phyloP scores from a whole-genome alignment of 768 basidiomycete genomes.

The Lanmaoa rubissima region DNA sequence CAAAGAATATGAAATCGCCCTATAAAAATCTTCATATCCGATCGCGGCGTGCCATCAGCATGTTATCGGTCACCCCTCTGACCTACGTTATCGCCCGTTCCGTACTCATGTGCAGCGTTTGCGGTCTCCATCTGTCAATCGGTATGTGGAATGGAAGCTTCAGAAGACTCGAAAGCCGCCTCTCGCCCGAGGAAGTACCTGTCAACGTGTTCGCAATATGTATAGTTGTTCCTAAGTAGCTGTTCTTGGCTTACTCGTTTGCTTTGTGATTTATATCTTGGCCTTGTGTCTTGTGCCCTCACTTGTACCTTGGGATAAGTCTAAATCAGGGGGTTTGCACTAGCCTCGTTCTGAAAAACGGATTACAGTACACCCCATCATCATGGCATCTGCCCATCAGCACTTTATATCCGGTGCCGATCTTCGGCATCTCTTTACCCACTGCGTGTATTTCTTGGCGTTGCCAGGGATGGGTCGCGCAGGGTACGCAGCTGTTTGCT shows the following conservation, averaged over 20 bases:
- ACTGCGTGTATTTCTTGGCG: neutral
- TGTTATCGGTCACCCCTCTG: neutral
- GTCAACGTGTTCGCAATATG: neutral
- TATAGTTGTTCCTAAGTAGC: neutral
- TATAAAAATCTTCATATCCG: neutral
- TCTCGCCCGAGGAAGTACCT: slow-evolving; percentile 2
- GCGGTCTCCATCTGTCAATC: slow-evolving; percentile 1
- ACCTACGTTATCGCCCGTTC: neutral
- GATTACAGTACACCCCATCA: neutral
- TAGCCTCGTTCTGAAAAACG: neutral
- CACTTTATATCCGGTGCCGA: neutral
- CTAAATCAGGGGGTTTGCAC: neutral
- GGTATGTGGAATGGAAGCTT: slow-evolving; percentile 5
- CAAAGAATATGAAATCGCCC: neutral
- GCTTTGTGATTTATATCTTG: slow-evolving; percentile 4
- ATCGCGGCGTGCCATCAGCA: neutral
- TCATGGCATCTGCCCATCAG: neutral
- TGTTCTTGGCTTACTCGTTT: neutral
- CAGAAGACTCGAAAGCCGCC: neutral
- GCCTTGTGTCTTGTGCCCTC: neutral
- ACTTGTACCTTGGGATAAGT: neutral
- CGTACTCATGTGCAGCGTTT: neutral
- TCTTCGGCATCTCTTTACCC: neutral
- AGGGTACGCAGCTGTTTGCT: neutral
- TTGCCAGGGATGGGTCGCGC: neutral